Evolutionary conservation across 768 basidiomycete genomes (phyloP).

Genomic region (Tricholoma flavovirens): DNA sequence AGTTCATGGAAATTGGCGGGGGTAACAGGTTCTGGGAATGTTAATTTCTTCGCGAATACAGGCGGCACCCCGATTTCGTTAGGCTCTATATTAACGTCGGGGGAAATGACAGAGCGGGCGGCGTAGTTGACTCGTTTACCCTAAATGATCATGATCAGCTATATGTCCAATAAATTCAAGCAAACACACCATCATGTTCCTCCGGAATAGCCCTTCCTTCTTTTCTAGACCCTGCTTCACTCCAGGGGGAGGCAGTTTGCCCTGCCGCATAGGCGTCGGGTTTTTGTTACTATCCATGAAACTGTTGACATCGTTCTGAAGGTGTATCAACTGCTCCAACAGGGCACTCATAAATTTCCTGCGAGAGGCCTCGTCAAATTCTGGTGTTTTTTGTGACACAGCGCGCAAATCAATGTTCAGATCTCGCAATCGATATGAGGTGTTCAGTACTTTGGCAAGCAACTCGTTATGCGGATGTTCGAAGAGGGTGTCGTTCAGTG

Average conservation of each 20-base stretch:
- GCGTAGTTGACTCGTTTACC: slow-evolving; percentile 99
- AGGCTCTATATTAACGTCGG: slow-evolving; percentile 98
- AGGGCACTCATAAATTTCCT: slow-evolving; percentile 60
- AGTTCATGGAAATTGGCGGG: slow-evolving; percentile 84
- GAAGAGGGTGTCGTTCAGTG: slow-evolving; percentile 87
- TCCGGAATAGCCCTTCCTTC: slow-evolving; percentile 97
- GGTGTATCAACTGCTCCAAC: slow-evolving; percentile 77
- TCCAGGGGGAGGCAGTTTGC: slow-evolving; percentile 86
- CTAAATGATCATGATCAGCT: slow-evolving; percentile 31
- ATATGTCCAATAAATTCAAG: background rate
- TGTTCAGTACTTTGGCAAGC: slow-evolving; percentile 71
- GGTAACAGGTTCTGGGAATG: slow-evolving; percentile 96
- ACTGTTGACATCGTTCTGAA: slow-evolving; percentile 93
- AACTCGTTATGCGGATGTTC: slow-evolving; percentile 96
- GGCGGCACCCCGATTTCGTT: slow-evolving; percentile 98
- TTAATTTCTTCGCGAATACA: slow-evolving; percentile 93
- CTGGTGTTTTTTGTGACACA: slow-evolving; percentile 53
- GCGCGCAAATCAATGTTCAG: slow-evolving; percentile 60
- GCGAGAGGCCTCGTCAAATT: slow-evolving; percentile 44
- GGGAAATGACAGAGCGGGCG: slow-evolving; percentile 99
- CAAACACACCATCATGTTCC: slow-evolving; percentile 91
- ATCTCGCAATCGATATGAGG: slow-evolving; percentile 76
- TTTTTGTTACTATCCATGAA: slow-evolving; percentile 98
- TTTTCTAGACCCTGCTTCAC: slow-evolving; percentile 97
- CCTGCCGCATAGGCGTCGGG: slow-evolving; percentile 75